phyloP scores from a whole-genome alignment of 257 asterid species.

The Echites panduratus region DNA sequence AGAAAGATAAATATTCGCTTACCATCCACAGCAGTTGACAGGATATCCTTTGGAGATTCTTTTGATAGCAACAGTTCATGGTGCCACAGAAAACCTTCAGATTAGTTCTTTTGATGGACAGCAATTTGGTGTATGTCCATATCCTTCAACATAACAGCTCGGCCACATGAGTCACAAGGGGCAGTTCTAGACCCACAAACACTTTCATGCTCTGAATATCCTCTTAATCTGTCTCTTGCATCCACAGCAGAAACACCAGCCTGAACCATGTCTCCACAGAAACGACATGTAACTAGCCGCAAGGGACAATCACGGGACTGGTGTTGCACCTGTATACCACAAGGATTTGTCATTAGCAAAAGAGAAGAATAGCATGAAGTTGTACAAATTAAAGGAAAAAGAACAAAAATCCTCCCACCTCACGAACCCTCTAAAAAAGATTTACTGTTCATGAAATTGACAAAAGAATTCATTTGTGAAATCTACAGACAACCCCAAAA shows the following conservation, averaged over 20 bases:
- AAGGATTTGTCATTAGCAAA: not conserved
- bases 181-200: constrained; percentile 91
- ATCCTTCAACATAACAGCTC: constrained; percentile 94
- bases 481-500: not conserved
- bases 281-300: constrained; percentile 75
- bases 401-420: too few relatives aligned
- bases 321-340: constrained; percentile 61
- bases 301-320: constrained; percentile 68
- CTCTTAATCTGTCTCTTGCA: constrained; percentile 77
- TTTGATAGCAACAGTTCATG: not conserved
- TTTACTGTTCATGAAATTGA: not conserved
- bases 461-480: not conserved
- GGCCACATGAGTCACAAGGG: constrained; percentile 94
- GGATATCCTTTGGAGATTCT: too few relatives aligned
- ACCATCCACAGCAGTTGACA: not conserved
- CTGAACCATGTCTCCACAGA: constrained; percentile 97
- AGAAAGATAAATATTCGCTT: not conserved
- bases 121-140: constrained; percentile 96
- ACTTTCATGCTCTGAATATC: constrained; percentile 86
- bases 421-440: not conserved
- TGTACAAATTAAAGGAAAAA: not conserved
- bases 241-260: constrained; percentile 79
- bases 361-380: not conserved
- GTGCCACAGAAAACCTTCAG: not conserved
- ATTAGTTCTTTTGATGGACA: constrained; percentile 68